Conservation (phyloP, 2,329 filamentous ascomycete genomes). For the Sporothrix phasma region DNA sequence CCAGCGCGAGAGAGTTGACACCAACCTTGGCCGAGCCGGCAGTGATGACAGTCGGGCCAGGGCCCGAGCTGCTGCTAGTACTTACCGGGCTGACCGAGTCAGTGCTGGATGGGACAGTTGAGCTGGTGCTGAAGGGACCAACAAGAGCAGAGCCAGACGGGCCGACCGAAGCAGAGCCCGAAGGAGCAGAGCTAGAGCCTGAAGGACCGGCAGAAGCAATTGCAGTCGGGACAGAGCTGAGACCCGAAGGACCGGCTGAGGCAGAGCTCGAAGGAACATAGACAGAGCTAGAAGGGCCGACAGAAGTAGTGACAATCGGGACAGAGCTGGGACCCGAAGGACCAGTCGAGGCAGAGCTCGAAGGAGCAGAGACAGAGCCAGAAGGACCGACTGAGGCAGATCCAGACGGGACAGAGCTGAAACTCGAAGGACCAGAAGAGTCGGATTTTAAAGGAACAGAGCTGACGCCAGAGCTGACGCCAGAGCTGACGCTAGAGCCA, state of each 20-base stretch:
- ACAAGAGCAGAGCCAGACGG: not conserved
- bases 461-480: not conserved
- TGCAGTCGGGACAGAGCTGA: not conserved
- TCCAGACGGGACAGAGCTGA: not conserved
- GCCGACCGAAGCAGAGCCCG: not conserved
- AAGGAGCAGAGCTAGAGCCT: not conserved
- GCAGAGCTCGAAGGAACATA: not conserved
- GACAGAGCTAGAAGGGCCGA: not conserved
- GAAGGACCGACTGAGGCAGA: not conserved
- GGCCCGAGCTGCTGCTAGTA: not conserved
- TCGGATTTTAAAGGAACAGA: not conserved
- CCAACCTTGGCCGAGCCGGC: conserved; percentile 11
- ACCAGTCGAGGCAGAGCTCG: not conserved
- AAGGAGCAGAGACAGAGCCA: not conserved
- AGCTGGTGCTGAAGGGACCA: conserved; percentile 10
- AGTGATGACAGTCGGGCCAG: conserved; percentile 5
- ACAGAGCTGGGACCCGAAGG: not conserved
- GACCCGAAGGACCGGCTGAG: not conserved
- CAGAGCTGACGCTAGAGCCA: not conserved
- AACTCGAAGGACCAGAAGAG: not conserved
- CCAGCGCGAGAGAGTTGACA: conserved; percentile 1
- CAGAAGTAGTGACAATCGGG: too few relatives aligned
- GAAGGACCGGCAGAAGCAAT: not conserved
- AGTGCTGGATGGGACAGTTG: not conserved
- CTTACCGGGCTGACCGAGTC: not conserved